Percentiles rank a stretch among this genome's conserved stretches.
These are phyloP conservation scores for Coemansia sp. DNA, from an alignment of 192 early-diverging fungal species.

Conservation along the genomic window DNA sequence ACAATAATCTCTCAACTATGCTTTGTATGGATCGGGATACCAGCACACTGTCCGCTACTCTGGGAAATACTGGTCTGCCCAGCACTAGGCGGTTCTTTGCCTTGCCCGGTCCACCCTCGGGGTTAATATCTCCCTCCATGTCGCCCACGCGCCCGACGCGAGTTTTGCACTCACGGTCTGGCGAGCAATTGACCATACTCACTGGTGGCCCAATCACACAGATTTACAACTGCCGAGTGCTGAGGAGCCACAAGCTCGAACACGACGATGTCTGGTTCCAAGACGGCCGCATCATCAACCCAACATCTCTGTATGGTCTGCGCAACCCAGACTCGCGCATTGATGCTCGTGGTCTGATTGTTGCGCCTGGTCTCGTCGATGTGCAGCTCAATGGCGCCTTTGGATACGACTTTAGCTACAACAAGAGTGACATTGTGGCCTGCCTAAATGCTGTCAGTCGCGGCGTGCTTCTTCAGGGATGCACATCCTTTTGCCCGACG, in stretches of 20 bases:
- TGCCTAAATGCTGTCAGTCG: slow-evolving; percentile 66
- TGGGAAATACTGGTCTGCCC: slow-evolving; percentile 3
- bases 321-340: slow-evolving; percentile 63
- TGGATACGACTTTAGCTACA: slow-evolving; percentile 69
- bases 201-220: slow-evolving; percentile 55
- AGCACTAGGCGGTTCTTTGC: slow-evolving; percentile 18
- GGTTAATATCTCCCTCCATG: slow-evolving; percentile 13
- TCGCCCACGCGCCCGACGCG: slow-evolving; percentile 8
- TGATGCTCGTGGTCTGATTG: slow-evolving; percentile 65
- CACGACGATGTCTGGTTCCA: slow-evolving; percentile 71
- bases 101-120: slow-evolving; percentile 27
- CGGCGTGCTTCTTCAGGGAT: slow-evolving; percentile 69
- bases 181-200: slow-evolving; percentile 15
- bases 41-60: not conserved
- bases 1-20: not conserved
- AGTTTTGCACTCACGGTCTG: not conserved
- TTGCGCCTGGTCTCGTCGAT: slow-evolving; percentile 73
- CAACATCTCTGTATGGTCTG: slow-evolving; percentile 64
- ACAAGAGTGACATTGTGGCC: slow-evolving; percentile 57
- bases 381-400: slow-evolving; percentile 78
- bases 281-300: slow-evolving; percentile 72
- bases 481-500: slow-evolving; percentile 76
- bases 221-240: slow-evolving; percentile 70
- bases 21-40: not conserved
- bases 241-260: slow-evolving; percentile 66